Evolutionary conservation across 768 basidiomycete genomes (phyloP).

Genomic region (Termitomyces sp.): DNA sequence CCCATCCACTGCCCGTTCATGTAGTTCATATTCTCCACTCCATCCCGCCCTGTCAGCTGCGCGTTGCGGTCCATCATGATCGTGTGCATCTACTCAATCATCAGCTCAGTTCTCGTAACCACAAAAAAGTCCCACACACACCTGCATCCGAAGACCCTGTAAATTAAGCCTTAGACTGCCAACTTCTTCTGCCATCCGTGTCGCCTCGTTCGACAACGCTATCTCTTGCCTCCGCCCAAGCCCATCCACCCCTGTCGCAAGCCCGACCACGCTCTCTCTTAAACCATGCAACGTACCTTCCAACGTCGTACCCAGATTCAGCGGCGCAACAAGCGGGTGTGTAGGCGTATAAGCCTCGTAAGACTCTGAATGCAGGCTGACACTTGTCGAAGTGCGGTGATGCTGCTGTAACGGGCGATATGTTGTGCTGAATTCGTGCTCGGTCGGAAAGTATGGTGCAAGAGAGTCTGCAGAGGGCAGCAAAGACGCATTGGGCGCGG

Average conservation of each 20-base stretch:
- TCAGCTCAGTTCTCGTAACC: neutral
- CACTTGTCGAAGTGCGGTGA: constrained; percentile 1
- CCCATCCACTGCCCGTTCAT: constrained; percentile 15
- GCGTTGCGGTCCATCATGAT: constrained; percentile 78
- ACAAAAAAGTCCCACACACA: constrained; percentile 27
- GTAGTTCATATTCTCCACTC: constrained; percentile 14
- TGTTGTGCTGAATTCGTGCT: constrained; percentile 7
- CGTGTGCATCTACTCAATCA: constrained; percentile 46
- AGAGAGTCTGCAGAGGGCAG: constrained; percentile 8
- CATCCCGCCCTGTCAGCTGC: constrained; percentile 44
- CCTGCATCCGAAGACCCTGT: constrained; percentile 79
- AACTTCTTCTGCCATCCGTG: constrained; percentile 71
- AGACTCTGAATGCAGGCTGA: neutral
- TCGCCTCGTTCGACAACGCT: constrained; percentile 64
- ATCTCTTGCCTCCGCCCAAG: constrained; percentile 62
- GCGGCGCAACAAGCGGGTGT: constrained; percentile 44
- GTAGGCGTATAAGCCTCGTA: constrained; percentile 5
- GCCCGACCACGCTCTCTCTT: constrained; percentile 53
- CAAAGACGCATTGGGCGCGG: neutral
- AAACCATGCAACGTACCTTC: constrained; percentile 59
- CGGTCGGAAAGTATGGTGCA: constrained; percentile 18
- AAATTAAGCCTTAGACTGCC: constrained; percentile 63
- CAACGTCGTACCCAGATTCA: constrained; percentile 58
- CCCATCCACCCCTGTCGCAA: constrained; percentile 60
- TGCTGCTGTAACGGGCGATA: neutral